These are phyloP conservation scores for Aschersonia sp. DNA, from an alignment of 2,329 filamentous ascomycete genomes.

Conservation along the genomic window DNA sequence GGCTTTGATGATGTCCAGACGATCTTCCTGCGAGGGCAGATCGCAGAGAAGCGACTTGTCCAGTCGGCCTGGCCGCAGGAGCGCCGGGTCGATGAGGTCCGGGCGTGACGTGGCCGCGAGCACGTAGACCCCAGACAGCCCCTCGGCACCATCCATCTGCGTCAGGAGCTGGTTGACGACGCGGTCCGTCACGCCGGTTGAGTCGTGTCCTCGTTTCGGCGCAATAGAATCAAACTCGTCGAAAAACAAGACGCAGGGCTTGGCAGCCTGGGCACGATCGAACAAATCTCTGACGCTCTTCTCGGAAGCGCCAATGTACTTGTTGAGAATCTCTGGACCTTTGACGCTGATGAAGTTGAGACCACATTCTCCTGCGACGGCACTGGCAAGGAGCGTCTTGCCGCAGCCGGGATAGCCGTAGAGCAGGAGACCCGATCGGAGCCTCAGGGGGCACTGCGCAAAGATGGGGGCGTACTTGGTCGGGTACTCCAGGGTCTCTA, in stretches of 20 bases:
- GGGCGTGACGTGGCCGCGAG: conserved; percentile 86
- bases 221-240: conserved; percentile 98
- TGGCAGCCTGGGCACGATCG: conserved; percentile 77
- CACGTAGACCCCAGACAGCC: conserved; percentile 87
- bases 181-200: conserved; percentile 93
- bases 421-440: conserved; percentile 81
- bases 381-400: conserved; percentile 88
- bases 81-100: conserved; percentile 86
- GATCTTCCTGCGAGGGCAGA: conserved; percentile 66
- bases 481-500: conserved; percentile 92
- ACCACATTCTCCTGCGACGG: conserved; percentile 93
- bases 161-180: conserved; percentile 97
- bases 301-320: conserved; percentile 95
- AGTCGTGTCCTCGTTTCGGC: conserved; percentile 91
- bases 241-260: conserved; percentile 92
- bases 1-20: conserved; percentile 75
- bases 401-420: conserved; percentile 95
- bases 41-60: conserved; percentile 91
- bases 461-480: conserved; percentile 98
- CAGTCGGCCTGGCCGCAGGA: conserved; percentile 78
- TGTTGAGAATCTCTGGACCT: conserved; percentile 94
- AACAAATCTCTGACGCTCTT: conserved; percentile 94
- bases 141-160: conserved; percentile 97
- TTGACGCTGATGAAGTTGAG: conserved; percentile 98
- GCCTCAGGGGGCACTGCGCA: conserved; percentile 82